Evolutionary conservation across 2,329 filamentous ascomycete genomes (phyloP).

Genomic region (Claviceps sp.): DNA sequence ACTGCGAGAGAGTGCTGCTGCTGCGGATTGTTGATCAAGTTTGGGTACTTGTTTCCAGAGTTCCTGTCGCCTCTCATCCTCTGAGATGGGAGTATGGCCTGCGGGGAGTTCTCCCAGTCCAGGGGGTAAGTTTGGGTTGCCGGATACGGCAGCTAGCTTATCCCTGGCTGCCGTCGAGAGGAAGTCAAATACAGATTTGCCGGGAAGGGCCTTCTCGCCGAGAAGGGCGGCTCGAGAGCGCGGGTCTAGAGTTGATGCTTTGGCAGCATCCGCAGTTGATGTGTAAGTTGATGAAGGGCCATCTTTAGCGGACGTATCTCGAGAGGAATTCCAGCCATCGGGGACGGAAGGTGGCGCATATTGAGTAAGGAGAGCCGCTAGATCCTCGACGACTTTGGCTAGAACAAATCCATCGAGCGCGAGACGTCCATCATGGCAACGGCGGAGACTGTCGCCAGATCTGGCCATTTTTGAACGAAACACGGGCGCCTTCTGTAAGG

Average conservation of each 20-base stretch:
- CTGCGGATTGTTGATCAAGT: slow-evolving; percentile 52
- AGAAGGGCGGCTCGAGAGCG: slow-evolving; percentile 65
- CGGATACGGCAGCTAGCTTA: slow-evolving; percentile 60
- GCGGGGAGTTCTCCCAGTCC: slow-evolving; percentile 62
- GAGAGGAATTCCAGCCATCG: slow-evolving; percentile 57
- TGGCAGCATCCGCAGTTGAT: slow-evolving; percentile 67
- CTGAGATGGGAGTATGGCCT: slow-evolving; percentile 44
- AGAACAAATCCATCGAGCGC: slow-evolving; percentile 72
- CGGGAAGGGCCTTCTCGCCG: slow-evolving; percentile 64
- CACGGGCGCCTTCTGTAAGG: slow-evolving; percentile 52
- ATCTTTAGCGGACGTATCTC: slow-evolving; percentile 16
- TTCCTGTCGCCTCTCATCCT: slow-evolving; percentile 47
- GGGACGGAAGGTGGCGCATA: slow-evolving; percentile 59
- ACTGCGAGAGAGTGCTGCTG: slow-evolving; percentile 54
- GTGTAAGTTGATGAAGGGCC: slow-evolving; percentile 27
- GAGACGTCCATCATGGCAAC: slow-evolving; percentile 71
- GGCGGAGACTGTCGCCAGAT: slow-evolving; percentile 26
- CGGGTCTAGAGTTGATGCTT: slow-evolving; percentile 60
- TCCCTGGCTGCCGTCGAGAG: slow-evolving; percentile 67
- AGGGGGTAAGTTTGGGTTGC: slow-evolving; percentile 62
- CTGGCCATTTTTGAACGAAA: slow-evolving; percentile 51
- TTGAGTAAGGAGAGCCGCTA: slow-evolving; percentile 16
- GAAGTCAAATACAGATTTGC: slow-evolving; percentile 94
- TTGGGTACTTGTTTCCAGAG: slow-evolving; percentile 46
- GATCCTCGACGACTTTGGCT: slow-evolving; percentile 34